These are phyloP conservation scores for Blumeria graminis DNA, from an alignment of 2,329 filamentous ascomycete genomes.

Conservation along the genomic window DNA sequence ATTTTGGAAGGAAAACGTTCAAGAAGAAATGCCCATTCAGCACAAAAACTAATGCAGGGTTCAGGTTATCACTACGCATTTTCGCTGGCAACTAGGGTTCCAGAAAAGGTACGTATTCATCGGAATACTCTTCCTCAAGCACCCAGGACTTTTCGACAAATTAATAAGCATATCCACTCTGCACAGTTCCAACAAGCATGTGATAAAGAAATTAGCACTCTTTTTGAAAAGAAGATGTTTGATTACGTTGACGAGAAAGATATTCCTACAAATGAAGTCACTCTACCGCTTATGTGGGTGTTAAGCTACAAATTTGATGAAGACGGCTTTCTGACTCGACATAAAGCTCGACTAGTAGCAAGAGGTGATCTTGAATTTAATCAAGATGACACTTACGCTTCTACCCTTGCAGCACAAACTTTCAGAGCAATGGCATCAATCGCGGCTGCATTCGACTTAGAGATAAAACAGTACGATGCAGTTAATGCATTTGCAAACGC, in stretches of 20 bases:
- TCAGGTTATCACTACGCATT: background rate
- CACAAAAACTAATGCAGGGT: background rate
- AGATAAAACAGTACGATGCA: conserved; percentile 1
- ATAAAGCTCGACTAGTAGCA: conserved; percentile 10
- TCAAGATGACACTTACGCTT: conserved; percentile 2
- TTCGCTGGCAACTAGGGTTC: background rate
- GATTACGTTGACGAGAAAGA: background rate
- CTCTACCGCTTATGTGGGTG: conserved; percentile 7
- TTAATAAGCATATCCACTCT: background rate
- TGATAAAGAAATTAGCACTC: background rate
- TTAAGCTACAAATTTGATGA: conserved; percentile 12
- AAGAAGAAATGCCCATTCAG: background rate
- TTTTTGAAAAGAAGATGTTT: background rate
- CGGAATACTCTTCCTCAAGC: background rate
- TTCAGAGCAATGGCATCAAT: conserved; percentile 1
- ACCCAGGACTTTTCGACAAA: background rate
- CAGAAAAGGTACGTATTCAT: background rate
- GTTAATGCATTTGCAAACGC: conserved; percentile 1
- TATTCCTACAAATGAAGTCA: background rate
- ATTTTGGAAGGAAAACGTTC: background rate
- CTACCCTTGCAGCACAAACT: background rate
- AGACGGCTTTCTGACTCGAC: conserved; percentile 8
- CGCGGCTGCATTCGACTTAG: background rate
- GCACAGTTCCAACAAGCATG: background rate
- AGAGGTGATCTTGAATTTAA: conserved; percentile 7